Conservation (phyloP, 768 basidiomycete genomes). For the Lactarius hengduanensis region DNA sequence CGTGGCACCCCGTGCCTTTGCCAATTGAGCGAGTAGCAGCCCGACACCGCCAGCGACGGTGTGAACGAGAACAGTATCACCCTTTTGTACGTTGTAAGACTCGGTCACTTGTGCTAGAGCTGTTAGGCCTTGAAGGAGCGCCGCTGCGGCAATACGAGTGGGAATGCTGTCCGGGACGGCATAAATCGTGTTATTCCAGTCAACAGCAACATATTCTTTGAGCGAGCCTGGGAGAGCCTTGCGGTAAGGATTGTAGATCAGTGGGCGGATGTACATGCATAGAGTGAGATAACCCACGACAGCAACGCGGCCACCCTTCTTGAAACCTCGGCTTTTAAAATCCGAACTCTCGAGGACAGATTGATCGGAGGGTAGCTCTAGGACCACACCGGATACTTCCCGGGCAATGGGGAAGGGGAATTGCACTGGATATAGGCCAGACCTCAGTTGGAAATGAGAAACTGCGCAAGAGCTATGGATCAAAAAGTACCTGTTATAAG, state of each 20-base stretch:
- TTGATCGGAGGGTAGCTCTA: slow-evolving; percentile 67
- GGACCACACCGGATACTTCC: slow-evolving; percentile 76
- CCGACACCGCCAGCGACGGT: slow-evolving; percentile 92
- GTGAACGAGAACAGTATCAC: slow-evolving; percentile 80
- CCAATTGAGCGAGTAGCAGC: slow-evolving; percentile 63
- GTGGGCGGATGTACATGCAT: not conserved
- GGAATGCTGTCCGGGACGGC: slow-evolving; percentile 65
- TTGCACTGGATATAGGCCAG: slow-evolving; percentile 60
- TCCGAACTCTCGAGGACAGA: slow-evolving; percentile 57
- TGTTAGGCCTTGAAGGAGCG: slow-evolving; percentile 74
- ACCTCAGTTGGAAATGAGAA: slow-evolving; percentile 30
- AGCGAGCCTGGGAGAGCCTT: slow-evolving; percentile 54
- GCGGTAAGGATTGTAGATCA: not conserved
- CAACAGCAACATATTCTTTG: slow-evolving; percentile 69
- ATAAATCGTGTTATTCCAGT: slow-evolving; percentile 54
- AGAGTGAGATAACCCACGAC: slow-evolving; percentile 44
- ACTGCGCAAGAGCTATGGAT: slow-evolving; percentile 20
- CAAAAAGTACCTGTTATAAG: slow-evolving; percentile 64
- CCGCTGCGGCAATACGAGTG: slow-evolving; percentile 62
- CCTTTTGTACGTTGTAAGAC: slow-evolving; percentile 77
- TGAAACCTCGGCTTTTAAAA: slow-evolving; percentile 62
- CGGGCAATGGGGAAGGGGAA: slow-evolving; percentile 72
- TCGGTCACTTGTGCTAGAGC: slow-evolving; percentile 77
- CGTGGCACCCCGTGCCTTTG: slow-evolving; percentile 71
- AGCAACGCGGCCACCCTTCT: slow-evolving; percentile 72